Evolutionary conservation across 768 basidiomycete genomes (phyloP), one percentile per base, ranked within the genome.

Genomic region (Suillus placidus): DNA sequence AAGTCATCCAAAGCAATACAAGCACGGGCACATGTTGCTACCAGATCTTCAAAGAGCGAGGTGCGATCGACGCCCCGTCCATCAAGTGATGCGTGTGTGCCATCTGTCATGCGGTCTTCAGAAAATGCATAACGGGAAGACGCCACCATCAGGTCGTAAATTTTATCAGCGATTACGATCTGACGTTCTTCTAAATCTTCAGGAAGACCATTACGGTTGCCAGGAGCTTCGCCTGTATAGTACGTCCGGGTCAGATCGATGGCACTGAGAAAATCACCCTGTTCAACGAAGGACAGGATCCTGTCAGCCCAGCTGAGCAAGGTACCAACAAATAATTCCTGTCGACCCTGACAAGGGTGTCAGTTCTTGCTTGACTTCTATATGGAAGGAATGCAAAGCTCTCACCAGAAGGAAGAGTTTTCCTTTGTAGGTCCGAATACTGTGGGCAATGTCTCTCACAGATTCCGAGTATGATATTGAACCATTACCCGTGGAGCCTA

Each of bases 261-360:
- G 3, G 97, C 97, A 57, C 84, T 86, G 52, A 99, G 82, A 73
- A 98, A 97, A 73, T 98, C 89, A 16, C 95, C 95, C 12, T 84
- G 83, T 72, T 94, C 85, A 34, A 99, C 95, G 55, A 90, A 85
- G 0, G 87, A 83, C 52, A 99, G 80, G 30, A 99, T 89, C 52
- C 91, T 88, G 75, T 99, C 97, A 6, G 97, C 94, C 97, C 97
- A 99, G 1, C 94, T 94, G 37, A 95, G 80, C 26, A 99, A 81
- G 2, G 91, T 93, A 34, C 95, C 97, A 3, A 92, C 94, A 73
- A 85, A 83, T 1, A 98, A 68, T 57, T 86, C 85, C 64, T 88
- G 81, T 61, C 83, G 82, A 56, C 86, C 85, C 94, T 92, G 69
- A 37, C n/a, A 61, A 38, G n/a, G 26, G 63, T 60, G 38, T 60